A percentile compares a stretch with the other conserved stretches of the same genome.
Evolutionary conservation across 352 stramenopile species (phyloP).

Genomic region (Hyaloperonospora brassicae): DNA sequence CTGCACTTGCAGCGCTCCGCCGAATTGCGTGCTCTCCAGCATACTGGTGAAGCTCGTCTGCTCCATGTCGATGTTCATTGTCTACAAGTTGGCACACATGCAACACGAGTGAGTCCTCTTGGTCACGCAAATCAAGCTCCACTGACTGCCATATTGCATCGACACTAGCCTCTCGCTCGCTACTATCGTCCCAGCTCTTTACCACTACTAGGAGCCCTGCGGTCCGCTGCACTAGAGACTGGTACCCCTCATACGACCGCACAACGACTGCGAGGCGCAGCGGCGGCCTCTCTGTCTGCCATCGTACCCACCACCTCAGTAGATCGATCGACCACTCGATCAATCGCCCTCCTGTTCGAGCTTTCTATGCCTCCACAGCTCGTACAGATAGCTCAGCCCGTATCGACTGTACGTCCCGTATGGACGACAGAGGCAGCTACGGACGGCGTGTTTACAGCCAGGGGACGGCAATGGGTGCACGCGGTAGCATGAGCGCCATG

Average conservation of each 20-base stretch:
- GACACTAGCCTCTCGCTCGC: conserved; percentile 1
- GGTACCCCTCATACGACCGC: neutral
- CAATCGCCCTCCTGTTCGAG: conserved; percentile 1
- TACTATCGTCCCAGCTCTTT: neutral
- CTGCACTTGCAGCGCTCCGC: conserved; percentile 18
- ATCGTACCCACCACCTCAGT: conserved; percentile 8
- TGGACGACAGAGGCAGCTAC: conserved; percentile 14
- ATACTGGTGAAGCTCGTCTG: conserved; percentile 25
- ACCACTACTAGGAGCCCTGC: neutral
- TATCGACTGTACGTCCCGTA: conserved; percentile 1
- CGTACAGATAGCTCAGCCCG: neutral
- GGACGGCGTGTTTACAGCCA: conserved; percentile 6
- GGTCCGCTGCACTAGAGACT: no score
- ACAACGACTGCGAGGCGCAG: neutral
- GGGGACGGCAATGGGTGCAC: conserved; percentile 4
- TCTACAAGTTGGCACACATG: conserved; percentile 26
- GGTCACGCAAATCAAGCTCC: neutral
- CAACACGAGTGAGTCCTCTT: conserved; percentile 25
- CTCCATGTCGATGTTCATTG: conserved; percentile 40
- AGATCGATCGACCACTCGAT: neutral
- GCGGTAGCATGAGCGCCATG: neutral
- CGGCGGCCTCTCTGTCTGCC: conserved; percentile 2
- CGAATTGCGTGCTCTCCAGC: conserved; percentile 27
- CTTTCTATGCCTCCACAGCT: neutral
- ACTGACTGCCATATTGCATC: conserved; percentile 1